Evolutionary conservation across 805 yeast genomes (phyloP).

Genomic region (Candida mattraensis): DNA sequence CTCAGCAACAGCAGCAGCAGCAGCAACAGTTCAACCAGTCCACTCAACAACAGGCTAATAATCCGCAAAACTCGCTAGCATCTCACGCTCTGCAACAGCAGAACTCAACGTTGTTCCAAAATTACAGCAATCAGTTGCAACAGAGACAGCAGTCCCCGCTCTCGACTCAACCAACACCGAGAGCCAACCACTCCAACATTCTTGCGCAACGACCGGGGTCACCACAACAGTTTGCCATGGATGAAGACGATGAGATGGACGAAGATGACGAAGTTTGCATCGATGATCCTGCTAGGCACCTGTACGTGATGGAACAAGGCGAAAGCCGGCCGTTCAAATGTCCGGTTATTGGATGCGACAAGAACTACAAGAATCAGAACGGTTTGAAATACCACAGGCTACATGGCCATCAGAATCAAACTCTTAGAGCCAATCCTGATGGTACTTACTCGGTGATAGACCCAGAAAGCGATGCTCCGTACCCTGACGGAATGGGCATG

Average conservation of each 20-base stretch:
- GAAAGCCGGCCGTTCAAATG: conserved; percentile 95
- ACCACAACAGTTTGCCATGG: conserved; percentile 36
- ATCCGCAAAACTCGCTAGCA: conserved; percentile 9
- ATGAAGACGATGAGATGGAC: conserved; percentile 30
- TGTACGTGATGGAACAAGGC: conserved; percentile 87
- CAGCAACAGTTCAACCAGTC: conserved; percentile 12
- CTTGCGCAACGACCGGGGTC: conserved; percentile 16
- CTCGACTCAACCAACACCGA: conserved; percentile 19
- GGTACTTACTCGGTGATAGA: conserved; percentile 92
- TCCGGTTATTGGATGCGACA: conserved; percentile 97
- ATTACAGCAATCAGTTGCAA: conserved; percentile 12
- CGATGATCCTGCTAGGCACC: conserved; percentile 94
- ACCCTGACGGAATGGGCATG: conserved; percentile 89
- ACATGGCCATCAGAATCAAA: conserved; percentile 97
- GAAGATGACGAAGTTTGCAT: conserved; percentile 58
- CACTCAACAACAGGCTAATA: conserved; percentile 6
- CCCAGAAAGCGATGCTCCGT: conserved; percentile 85
- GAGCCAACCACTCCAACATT: conserved; percentile 7
- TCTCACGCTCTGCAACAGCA: conserved; percentile 15
- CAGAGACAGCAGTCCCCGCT: conserved; percentile 22
- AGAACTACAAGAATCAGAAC: conserved; percentile 95
- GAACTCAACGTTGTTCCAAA: conserved; percentile 20
- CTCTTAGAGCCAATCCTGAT: conserved; percentile 83
- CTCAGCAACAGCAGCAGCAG: conserved; percentile 15
- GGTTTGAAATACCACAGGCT: conserved; percentile 93